These are phyloP conservation scores for Cymodocea nodosa DNA, from an alignment of 116 monocot species.

Conservation along the genomic window DNA sequence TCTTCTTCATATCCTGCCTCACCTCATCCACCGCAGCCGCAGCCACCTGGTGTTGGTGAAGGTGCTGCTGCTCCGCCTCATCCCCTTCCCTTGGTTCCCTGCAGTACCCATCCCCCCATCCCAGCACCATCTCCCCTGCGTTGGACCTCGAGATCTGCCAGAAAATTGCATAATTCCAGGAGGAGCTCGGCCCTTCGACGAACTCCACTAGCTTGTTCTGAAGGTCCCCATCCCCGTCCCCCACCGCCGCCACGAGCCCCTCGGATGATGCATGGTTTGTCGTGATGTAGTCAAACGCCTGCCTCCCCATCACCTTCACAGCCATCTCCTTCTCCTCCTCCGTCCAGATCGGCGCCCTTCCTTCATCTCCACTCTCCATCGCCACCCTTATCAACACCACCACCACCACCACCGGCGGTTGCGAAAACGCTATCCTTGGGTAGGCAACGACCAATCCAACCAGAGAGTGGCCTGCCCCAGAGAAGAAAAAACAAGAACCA, in stretches of 20 bases:
- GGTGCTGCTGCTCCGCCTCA: slow-evolving; percentile 3
- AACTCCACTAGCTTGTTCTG: slow-evolving; percentile 46
- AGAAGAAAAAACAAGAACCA: too few species aligned
- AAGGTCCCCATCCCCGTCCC: slow-evolving; percentile 20
- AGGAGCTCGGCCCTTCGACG: slow-evolving; percentile 33
- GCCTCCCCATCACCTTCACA: slow-evolving; percentile 34
- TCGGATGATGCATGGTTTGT: slow-evolving; percentile 27
- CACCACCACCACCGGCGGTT: neutral
- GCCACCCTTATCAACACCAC: slow-evolving; percentile 15
- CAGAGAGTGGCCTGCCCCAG: too few species aligned
- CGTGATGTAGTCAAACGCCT: slow-evolving; percentile 62
- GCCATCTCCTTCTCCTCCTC: slow-evolving; percentile 58
- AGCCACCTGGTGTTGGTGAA: too few species aligned
- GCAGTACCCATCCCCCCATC: slow-evolving; percentile 79
- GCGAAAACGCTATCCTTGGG: too few species aligned
- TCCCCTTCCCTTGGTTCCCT: slow-evolving; percentile 27
- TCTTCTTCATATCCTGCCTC: slow-evolving; percentile 37
- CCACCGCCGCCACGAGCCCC: slow-evolving; percentile 17
- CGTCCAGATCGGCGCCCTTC: slow-evolving; percentile 26
- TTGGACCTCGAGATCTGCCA: slow-evolving; percentile 66
- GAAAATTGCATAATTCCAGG: slow-evolving; percentile 68
- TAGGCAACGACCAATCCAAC: too few species aligned
- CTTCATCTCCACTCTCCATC: slow-evolving; percentile 2
- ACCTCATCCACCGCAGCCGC: slow-evolving; percentile 1
- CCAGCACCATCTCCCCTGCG: slow-evolving; percentile 42